Conservation (phyloP, 495 filamentous ascomycete genomes). For the Aspergillus coremiiformis region DNA sequence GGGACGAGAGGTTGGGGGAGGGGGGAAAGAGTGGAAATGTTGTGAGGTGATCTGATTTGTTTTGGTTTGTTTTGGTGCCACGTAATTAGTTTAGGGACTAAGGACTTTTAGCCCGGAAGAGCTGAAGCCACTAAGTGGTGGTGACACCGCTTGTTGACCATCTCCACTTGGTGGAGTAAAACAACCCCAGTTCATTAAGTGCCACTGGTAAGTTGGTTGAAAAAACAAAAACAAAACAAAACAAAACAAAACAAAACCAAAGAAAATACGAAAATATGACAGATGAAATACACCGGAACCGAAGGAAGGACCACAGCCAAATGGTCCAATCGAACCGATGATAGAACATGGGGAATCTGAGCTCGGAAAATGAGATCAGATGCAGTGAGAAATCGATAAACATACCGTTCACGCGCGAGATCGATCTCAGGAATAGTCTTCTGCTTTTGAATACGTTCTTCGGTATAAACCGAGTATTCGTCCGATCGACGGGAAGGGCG, state of each 20-base stretch:
- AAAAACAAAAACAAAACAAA: constrained; percentile 13
- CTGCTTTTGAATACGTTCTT: constrained; percentile 8
- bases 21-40: constrained; percentile 2
- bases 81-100: constrained; percentile 34
- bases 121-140: constrained; percentile 10
- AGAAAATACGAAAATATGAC: no score
- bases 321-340: not conserved
- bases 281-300: constrained; percentile 2
- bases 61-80: constrained; percentile 28
- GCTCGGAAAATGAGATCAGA: not conserved
- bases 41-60: not conserved
- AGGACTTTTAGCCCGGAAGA: constrained; percentile 23
- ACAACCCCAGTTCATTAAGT: constrained; percentile 1
- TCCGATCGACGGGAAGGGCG: constrained; percentile 9
- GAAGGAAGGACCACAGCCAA: no score
- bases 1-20: constrained; percentile 5
- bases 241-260: constrained; percentile 9
- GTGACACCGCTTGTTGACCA: constrained; percentile 23
- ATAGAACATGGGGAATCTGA: no score
- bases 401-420: constrained; percentile 48
- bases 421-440: constrained; percentile 42
- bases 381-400: not conserved
- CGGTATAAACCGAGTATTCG: constrained; percentile 13
- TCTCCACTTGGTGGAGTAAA: constrained; percentile 12
- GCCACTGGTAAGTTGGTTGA: not conserved